A percentile compares a stretch with the other conserved stretches of the same genome.
phyloP scores from a whole-genome alignment of 306 rosid species.

The Medicago truncatula region DNA sequence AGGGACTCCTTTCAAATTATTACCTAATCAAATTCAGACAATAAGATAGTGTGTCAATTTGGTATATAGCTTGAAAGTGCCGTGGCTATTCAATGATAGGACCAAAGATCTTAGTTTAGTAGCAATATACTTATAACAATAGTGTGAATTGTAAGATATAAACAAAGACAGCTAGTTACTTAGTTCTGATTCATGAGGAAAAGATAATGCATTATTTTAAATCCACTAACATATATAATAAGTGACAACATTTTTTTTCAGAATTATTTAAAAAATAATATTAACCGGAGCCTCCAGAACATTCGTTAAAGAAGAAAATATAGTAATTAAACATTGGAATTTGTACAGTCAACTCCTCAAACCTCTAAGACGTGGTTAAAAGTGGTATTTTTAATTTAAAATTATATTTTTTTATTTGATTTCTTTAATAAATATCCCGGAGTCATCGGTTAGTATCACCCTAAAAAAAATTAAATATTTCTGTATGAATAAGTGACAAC shows the following conservation, averaged over 20 bases:
- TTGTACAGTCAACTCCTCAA: too few relatives aligned
- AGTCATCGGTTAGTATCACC: too few relatives aligned
- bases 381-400: too few relatives aligned
- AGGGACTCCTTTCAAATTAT: slow-evolving; percentile 28
- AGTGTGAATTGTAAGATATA: slow-evolving; percentile 34
- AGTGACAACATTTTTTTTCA: slow-evolving; percentile 23
- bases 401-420: too few relatives aligned
- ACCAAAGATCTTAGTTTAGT: slow-evolving; percentile 39
- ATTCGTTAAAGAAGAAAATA: too few relatives aligned
- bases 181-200: slow-evolving; percentile 40
- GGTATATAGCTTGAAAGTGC: slow-evolving; percentile 35
- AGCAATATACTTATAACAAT: slow-evolving; percentile 11
- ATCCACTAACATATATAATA: slow-evolving; percentile 26
- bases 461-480: too few relatives aligned
- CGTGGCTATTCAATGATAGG: slow-evolving; percentile 22
- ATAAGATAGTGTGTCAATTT: slow-evolving; percentile 13
- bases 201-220: slow-evolving; percentile 40
- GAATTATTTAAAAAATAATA: too few relatives aligned
- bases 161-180: slow-evolving; percentile 44
- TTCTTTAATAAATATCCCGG: too few relatives aligned
- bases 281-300: too few relatives aligned
- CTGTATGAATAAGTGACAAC: slow-evolving; percentile 14
- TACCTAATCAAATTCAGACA: slow-evolving; percentile 37
- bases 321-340: too few relatives aligned
- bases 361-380: too few relatives aligned